Percentiles rank a stretch among this genome's conserved stretches.
These are phyloP conservation scores for Stemphylium vesicarium DNA, from an alignment of 2,329 filamentous ascomycete species.

Conservation along the genomic window DNA sequence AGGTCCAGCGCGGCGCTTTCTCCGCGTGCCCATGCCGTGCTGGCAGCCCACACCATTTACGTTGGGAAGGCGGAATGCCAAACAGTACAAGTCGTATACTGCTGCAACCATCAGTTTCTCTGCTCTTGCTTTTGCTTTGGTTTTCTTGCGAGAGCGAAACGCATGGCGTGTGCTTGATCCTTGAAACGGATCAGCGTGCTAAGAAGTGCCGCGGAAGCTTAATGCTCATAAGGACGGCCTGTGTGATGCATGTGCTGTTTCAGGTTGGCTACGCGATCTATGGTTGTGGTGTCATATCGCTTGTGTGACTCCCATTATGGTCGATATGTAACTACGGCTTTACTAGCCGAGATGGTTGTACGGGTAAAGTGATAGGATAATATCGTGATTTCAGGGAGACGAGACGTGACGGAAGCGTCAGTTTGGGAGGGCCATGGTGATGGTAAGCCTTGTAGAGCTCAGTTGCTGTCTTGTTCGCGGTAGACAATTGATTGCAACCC, in stretches of 20 bases:
- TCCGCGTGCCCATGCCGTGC: background rate
- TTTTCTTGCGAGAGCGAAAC: background rate
- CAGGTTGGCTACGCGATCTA: background rate
- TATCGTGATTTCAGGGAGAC: no score
- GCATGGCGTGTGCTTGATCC: background rate
- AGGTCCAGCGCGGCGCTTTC: background rate
- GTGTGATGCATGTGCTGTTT: conserved; percentile 1
- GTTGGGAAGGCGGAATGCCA: background rate
- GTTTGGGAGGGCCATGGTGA: no score
- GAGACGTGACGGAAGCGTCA: no score
- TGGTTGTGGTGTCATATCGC: no score
- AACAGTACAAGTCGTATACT: background rate
- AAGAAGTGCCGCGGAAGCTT: conserved; percentile 9
- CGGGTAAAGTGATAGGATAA: no score
- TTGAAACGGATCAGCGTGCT: background rate
- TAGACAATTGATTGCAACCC: no score
- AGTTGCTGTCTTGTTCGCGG: no score
- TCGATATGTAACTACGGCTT: no score
- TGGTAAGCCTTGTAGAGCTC: no score
- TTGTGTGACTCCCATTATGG: no score
- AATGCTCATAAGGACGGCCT: background rate
- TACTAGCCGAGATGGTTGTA: no score
- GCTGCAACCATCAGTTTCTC: background rate
- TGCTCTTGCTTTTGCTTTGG: background rate
- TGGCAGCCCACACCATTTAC: background rate